Evolutionary conservation across 306 rosid genomes (phyloP).

Genomic region (Aeschynomene evenia): DNA sequence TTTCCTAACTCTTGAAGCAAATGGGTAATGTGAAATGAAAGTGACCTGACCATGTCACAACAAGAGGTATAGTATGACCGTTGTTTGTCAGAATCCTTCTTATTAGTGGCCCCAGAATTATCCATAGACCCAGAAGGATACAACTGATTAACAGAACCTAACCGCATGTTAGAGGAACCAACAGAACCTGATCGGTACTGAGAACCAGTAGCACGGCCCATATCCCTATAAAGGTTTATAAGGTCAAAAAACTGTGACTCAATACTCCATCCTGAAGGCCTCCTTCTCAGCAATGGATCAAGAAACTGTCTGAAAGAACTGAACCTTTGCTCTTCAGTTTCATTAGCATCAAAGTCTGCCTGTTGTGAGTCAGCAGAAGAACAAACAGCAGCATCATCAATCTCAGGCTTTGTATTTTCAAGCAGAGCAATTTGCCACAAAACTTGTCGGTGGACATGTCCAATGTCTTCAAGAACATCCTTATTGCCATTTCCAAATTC

Average conservation of each 20-base stretch:
- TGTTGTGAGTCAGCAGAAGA: constrained; percentile 59
- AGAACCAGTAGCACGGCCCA: constrained; percentile 81
- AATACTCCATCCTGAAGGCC: constrained; percentile 87
- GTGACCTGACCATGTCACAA: constrained; percentile 91
- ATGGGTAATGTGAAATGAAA: constrained; percentile 93
- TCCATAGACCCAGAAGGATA: constrained; percentile 68
- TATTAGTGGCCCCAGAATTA: constrained; percentile 45
- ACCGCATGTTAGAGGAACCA: constrained; percentile 53
- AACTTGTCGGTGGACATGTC: constrained; percentile 84
- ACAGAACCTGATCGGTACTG: constrained; percentile 56
- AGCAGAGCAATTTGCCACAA: constrained; percentile 90
- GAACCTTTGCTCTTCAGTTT: constrained; percentile 85
- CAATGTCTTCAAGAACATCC: constrained; percentile 90
- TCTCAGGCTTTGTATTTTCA: constrained; percentile 72
- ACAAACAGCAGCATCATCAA: constrained; percentile 61
- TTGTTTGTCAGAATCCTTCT: constrained; percentile 73
- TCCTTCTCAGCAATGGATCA: constrained; percentile 85
- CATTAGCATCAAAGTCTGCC: constrained; percentile 63
- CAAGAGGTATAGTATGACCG: constrained; percentile 73
- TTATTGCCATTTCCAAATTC: constrained; percentile 92
- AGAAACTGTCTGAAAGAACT: constrained; percentile 93
- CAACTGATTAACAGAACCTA: constrained; percentile 54
- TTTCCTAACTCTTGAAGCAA: constrained; percentile 96
- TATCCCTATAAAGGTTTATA: constrained; percentile 80
- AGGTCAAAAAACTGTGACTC: constrained; percentile 98